Evolutionary conservation across 768 basidiomycete species (phyloP).

Genomic region (Xerocomellus dryophilus): DNA sequence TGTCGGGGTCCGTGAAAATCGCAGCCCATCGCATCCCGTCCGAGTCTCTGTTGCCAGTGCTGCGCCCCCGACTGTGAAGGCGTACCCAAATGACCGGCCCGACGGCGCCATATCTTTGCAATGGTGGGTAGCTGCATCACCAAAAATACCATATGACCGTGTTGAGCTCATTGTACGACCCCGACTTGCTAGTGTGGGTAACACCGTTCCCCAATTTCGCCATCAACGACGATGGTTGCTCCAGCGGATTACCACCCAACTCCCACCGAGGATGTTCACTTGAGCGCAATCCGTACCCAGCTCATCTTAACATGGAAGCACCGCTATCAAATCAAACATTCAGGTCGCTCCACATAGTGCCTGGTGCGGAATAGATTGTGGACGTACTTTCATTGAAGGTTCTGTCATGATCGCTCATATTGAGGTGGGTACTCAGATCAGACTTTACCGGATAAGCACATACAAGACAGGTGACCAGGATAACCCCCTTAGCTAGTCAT

Average conservation of each 20-base stretch:
- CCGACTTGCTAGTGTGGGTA: neutral
- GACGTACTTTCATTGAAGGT: conserved; percentile 14
- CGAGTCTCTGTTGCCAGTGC: neutral
- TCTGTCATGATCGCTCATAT: conserved; percentile 14
- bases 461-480: conserved; percentile 24
- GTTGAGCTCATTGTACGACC: neutral
- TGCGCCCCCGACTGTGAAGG: neutral
- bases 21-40: neutral
- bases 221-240: neutral
- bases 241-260: conserved; percentile 1
- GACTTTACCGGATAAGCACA: conserved; percentile 20
- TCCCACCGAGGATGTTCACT: conserved; percentile 8
- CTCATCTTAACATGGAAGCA: neutral
- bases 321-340: conserved; percentile 14
- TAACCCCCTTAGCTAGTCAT: conserved; percentile 20
- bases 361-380: conserved; percentile 15
- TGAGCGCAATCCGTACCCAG: neutral
- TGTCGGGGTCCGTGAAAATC: neutral
- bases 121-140: neutral
- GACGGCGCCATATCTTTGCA: neutral
- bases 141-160: neutral
- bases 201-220: neutral
- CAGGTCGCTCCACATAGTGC: conserved; percentile 9
- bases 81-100: neutral
- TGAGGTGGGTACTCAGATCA: conserved; percentile 8